These are phyloP conservation scores for Saprolegnia parasitica DNA, from an alignment of 352 stramenopile species.

Conservation along the genomic window DNA sequence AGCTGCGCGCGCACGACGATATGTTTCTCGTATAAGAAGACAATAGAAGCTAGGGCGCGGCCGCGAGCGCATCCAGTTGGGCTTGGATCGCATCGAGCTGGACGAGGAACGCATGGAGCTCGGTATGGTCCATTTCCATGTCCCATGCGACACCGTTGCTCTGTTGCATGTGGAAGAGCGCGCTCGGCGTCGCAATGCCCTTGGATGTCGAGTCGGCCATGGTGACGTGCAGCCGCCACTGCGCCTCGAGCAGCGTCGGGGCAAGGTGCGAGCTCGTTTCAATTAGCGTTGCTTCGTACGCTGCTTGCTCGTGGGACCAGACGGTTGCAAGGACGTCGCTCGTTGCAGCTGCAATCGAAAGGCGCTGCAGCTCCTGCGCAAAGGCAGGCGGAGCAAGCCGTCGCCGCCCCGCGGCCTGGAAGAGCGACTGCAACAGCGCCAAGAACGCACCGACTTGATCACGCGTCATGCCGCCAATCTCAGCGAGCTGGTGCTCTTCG, in stretches of 20 bases:
- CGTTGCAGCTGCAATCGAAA: background rate
- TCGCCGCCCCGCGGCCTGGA: background rate
- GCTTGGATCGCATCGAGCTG: constrained; percentile 25
- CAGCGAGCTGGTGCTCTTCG: constrained; percentile 17
- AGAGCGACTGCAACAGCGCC: background rate
- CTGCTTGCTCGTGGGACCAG: background rate
- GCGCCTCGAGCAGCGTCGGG: background rate
- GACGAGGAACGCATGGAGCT: constrained; percentile 16
- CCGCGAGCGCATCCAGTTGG: constrained; percentile 9
- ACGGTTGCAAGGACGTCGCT: background rate
- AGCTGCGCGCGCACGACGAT: background rate
- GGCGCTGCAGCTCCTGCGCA: background rate
- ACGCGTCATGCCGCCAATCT: constrained; percentile 6
- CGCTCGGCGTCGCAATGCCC: background rate
- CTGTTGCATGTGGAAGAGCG: constrained; percentile 12
- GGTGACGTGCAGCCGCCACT: constrained; percentile 22
- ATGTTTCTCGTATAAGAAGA: too few relatives aligned
- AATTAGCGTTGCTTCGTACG: constrained; percentile 3
- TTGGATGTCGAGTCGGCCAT: constrained; percentile 4
- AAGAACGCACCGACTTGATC: background rate
- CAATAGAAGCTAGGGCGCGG: background rate
- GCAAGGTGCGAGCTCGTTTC: background rate
- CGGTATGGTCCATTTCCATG: constrained; percentile 23
- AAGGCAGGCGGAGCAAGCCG: background rate
- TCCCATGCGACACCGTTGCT: background rate